Conservation (phyloP, 179 eudicot species). For the Silene vulgaris region DNA sequence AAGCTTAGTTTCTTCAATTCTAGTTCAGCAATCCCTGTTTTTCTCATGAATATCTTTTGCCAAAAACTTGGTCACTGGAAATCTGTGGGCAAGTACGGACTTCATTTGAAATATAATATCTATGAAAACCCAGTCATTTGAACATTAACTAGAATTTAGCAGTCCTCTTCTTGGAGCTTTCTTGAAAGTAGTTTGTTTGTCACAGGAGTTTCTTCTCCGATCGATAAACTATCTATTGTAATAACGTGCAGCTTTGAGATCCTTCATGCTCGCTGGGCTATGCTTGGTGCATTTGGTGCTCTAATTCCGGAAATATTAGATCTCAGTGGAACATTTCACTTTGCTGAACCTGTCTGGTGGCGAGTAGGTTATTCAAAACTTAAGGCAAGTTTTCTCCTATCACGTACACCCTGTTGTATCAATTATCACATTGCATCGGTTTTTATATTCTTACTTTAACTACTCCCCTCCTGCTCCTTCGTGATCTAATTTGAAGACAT, state of each 20-base stretch:
- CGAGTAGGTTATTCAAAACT: constrained; percentile 96
- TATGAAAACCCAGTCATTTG: neutral
- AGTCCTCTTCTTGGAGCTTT: neutral
- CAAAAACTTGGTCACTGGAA: neutral
- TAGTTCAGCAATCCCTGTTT: neutral
- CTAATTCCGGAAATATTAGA: constrained; percentile 78
- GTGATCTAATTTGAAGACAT: neutral
- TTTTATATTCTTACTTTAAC: neutral
- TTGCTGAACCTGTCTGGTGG: constrained; percentile 99
- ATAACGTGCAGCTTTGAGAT: constrained; percentile 76
- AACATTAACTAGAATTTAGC: neutral
- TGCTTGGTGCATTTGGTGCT: constrained; percentile 98
- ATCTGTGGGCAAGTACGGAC: neutral
- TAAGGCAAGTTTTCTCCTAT: constrained; percentile 42
- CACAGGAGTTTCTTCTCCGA: neutral
- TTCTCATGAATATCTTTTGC: neutral
- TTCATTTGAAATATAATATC: neutral
- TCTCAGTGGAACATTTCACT: constrained; percentile 61
- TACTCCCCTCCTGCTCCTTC: neutral
- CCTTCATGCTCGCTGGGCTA: constrained; percentile 99
- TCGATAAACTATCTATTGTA: neutral
- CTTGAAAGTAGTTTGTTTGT: neutral
- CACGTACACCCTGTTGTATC: neutral
- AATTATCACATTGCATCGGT: neutral
- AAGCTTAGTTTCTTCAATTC: neutral